Conservation (phyloP, 305 asterid species). For the Solanum hybrid region DNA sequence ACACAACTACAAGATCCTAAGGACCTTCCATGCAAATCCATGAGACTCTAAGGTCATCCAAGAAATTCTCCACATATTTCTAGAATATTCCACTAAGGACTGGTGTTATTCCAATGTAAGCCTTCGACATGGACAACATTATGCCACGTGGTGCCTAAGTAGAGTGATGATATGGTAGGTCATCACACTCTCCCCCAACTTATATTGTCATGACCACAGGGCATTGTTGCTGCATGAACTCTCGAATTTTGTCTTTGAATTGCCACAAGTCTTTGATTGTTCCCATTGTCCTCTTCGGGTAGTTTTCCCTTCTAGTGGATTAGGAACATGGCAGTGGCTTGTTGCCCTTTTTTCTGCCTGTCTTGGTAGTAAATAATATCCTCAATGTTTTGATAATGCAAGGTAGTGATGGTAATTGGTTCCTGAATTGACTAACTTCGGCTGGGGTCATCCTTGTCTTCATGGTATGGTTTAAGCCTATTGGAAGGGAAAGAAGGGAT, state of each 20-base stretch:
- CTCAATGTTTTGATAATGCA: background rate
- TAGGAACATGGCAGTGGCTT: background rate
- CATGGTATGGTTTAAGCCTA: background rate
- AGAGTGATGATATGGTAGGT: background rate
- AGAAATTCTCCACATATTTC: background rate
- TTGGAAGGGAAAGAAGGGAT: background rate
- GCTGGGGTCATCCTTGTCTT: background rate
- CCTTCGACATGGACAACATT: background rate
- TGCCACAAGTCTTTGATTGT: background rate
- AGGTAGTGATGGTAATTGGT: background rate
- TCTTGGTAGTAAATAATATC: background rate
- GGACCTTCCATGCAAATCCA: background rate
- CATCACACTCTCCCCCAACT: background rate
- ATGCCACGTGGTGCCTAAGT: background rate
- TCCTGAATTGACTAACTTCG: background rate
- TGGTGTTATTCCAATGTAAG: background rate
- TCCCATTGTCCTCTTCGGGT: background rate
- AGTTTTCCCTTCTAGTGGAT: background rate
- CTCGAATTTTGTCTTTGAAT: background rate
- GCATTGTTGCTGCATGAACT: background rate
- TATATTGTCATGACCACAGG: background rate
- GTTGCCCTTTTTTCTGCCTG: background rate
- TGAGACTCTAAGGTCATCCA: background rate
- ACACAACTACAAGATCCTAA: background rate
- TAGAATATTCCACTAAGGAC: background rate